phyloP scores from a whole-genome alignment of 129 eudicot genomes.

The Helichrysum umbraculigerum region DNA sequence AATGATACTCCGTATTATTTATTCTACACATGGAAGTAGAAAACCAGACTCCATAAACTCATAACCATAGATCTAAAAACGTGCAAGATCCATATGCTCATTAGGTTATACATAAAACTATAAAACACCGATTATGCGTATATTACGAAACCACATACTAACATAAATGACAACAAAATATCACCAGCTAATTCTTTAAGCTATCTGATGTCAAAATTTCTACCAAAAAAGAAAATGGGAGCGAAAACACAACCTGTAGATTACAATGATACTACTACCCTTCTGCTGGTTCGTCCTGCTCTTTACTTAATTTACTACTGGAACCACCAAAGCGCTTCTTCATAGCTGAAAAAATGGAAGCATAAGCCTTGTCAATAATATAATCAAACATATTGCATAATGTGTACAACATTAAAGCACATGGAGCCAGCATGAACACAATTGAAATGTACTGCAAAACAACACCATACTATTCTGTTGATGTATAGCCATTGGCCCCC shows the following conservation, averaged over 20 bases:
- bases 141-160: neutral
- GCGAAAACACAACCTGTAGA: neutral
- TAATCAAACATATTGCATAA: neutral
- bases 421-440: neutral
- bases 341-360: constrained; percentile 27
- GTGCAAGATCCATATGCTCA: neutral
- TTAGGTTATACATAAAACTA: neutral
- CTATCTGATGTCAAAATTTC: constrained; percentile 16
- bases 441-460: neutral
- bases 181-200: constrained; percentile 2
- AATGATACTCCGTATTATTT: no score
- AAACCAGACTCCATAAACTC: no score
- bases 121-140: neutral
- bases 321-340: constrained; percentile 24
- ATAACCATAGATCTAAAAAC: neutral
- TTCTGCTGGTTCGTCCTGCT: constrained; percentile 14
- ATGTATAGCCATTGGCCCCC: no score
- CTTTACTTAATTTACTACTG: constrained; percentile 10
- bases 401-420: neutral
- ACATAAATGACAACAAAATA: constrained; percentile 17
- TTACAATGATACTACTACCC: constrained; percentile 22
- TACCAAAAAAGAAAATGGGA: constrained; percentile 20
- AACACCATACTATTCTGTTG: neutral
- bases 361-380: neutral
- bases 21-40: no score